Evolutionary conservation across 139 green algal species (phyloP).

Genomic region (Tetratostichococcus sp.): DNA sequence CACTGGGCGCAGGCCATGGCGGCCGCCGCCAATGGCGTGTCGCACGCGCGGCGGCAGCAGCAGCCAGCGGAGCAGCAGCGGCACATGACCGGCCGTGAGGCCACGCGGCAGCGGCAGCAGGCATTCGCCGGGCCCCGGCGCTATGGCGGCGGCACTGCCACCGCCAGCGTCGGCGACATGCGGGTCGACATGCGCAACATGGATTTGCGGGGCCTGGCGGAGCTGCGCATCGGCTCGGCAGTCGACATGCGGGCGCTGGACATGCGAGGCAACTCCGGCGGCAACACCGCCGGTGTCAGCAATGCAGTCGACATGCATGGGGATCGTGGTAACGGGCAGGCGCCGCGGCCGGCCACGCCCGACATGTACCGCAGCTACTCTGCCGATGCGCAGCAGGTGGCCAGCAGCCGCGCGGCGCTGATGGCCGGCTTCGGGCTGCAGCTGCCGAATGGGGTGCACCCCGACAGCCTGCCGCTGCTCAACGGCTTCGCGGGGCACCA

Average conservation of each 20-base stretch:
- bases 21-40: not conserved
- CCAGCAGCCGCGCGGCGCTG: not conserved
- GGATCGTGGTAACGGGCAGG: no score
- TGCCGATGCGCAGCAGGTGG: not conserved
- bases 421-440: not conserved
- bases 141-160: no score
- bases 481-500: not conserved
- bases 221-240: not conserved
- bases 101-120: not conserved
- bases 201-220: not conserved
- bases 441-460: not conserved
- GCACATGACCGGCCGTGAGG: not conserved
- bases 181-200: not conserved
- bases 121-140: no score
- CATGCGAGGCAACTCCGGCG: not conserved
- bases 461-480: not conserved
- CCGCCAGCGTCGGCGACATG: not conserved
- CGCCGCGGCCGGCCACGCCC: no score
- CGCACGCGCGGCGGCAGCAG: not conserved
- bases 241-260: not conserved
- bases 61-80: not conserved
- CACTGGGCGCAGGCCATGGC: not conserved
- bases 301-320: no score
- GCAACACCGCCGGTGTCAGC: no score
- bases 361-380: conserved; percentile 1